Percentiles rank a stretch among this genome's conserved stretches.
phyloP scores from a whole-genome alignment of 192 early-diverging fungal genomes.

The Backusella luteola region DNA sequence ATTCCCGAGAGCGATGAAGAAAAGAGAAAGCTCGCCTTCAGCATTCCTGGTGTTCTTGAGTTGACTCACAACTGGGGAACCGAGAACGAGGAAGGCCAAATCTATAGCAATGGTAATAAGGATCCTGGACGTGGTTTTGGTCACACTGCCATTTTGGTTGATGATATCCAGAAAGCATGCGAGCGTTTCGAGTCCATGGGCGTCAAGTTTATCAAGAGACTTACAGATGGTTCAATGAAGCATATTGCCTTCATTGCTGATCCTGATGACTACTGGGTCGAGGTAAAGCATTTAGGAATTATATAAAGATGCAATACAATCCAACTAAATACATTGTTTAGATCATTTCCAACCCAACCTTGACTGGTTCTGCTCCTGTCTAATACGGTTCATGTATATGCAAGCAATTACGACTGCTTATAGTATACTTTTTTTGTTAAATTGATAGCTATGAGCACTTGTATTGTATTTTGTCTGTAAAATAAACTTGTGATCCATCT shows the following conservation, averaged over 20 bases:
- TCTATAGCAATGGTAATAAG: constrained; percentile 71
- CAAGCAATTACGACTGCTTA: too few relatives aligned
- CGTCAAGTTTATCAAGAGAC: constrained; percentile 76
- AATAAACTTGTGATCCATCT: too few relatives aligned
- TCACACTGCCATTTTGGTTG: constrained; percentile 79
- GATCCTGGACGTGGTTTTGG: constrained; percentile 75
- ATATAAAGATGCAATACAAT: neutral
- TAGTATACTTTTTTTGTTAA: too few relatives aligned
- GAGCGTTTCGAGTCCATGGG: constrained; percentile 67
- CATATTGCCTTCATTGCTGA: constrained; percentile 83
- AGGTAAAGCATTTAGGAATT: constrained; percentile 27
- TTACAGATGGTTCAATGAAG: constrained; percentile 75
- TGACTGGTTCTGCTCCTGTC: neutral
- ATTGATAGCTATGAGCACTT: too few relatives aligned
- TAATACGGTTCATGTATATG: neutral
- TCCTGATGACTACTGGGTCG: constrained; percentile 86
- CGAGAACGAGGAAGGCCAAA: constrained; percentile 60
- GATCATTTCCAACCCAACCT: constrained; percentile 10
- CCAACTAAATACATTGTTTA: neutral
- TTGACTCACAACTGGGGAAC: constrained; percentile 88
- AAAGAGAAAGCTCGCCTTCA: constrained; percentile 51
- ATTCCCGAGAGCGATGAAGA: constrained; percentile 50
- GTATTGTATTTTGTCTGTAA: too few relatives aligned
- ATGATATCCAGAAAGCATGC: constrained; percentile 76
- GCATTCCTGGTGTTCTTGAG: constrained; percentile 72